A percentile compares a stretch with the other conserved stretches of the same genome.
Conservation (phyloP, 2,329 filamentous ascomycete species). For the Ustulina deusta region DNA sequence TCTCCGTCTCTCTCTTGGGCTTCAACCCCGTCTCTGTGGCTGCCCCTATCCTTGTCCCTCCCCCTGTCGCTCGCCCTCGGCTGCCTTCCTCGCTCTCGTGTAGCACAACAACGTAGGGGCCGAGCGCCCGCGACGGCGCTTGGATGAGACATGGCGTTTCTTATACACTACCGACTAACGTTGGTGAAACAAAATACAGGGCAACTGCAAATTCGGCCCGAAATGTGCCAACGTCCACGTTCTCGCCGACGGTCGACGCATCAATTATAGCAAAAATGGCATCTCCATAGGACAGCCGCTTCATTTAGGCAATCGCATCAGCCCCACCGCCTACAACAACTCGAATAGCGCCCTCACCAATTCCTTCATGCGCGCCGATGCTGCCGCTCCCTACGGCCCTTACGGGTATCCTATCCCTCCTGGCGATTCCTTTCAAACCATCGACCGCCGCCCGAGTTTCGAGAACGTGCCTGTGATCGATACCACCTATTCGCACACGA, state of each 20-base stretch:
- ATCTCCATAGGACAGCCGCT: slow-evolving; percentile 72
- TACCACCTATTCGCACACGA: slow-evolving; percentile 66
- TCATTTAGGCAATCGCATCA: slow-evolving; percentile 75
- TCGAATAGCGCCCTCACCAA: slow-evolving; percentile 78
- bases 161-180: slow-evolving; percentile 41
- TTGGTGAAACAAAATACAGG: slow-evolving; percentile 65
- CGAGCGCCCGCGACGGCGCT: slow-evolving; percentile 19
- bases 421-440: slow-evolving; percentile 56
- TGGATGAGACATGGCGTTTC: slow-evolving; percentile 9
- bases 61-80: not conserved
- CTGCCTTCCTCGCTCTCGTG: not conserved
- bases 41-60: not conserved
- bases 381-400: slow-evolving; percentile 59
- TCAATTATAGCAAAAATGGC: slow-evolving; percentile 81
- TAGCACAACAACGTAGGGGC: slow-evolving; percentile 14
- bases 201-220: slow-evolving; percentile 98
- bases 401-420: slow-evolving; percentile 58
- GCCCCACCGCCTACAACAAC: slow-evolving; percentile 69
- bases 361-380: slow-evolving; percentile 74
- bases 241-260: slow-evolving; percentile 89
- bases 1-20: not conserved
- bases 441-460: slow-evolving; percentile 63
- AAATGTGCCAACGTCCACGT: slow-evolving; percentile 98
- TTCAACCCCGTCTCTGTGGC: not conserved
- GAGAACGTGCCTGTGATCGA: slow-evolving; percentile 72